phyloP scores from a whole-genome alignment of 768 basidiomycete genomes.

The Naematelia encephala region DNA sequence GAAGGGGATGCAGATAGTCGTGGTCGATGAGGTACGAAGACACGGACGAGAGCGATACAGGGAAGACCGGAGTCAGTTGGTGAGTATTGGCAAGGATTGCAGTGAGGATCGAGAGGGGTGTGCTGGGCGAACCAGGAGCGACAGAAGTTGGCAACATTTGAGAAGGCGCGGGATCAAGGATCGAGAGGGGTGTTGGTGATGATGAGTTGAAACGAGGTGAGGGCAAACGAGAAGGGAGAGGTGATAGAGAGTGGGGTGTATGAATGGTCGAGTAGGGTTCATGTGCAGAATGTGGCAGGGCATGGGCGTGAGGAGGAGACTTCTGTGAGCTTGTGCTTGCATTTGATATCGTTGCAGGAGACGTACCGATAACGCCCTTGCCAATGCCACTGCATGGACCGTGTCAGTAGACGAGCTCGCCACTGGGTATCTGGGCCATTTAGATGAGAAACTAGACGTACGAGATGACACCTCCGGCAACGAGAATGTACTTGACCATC shows the following conservation, averaged over 20 bases:
- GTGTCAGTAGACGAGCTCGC: neutral
- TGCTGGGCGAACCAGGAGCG: neutral
- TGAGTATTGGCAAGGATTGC: conserved; percentile 41
- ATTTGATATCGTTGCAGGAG: neutral
- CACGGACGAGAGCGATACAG: conserved; percentile 13
- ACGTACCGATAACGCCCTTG: conserved; percentile 93
- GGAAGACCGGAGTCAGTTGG: conserved; percentile 11
- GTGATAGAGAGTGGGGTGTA: conserved; percentile 1
- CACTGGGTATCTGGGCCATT: conserved; percentile 1
- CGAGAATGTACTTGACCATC: conserved; percentile 95
- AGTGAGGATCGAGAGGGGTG: neutral
- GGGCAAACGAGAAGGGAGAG: neutral
- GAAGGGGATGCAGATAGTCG: conserved; percentile 5
- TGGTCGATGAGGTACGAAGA: conserved; percentile 6
- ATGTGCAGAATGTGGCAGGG: conserved; percentile 3
- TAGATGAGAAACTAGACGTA: conserved; percentile 28
- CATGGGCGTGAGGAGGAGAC: neutral
- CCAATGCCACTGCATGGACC: conserved; percentile 69
- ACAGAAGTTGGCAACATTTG: neutral
- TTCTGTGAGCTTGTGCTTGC: neutral
- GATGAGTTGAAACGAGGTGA: neutral
- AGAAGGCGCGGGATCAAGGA: neutral
- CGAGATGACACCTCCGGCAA: conserved; percentile 92
- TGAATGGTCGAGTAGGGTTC: neutral
- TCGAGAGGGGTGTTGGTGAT: neutral